Evolutionary conservation across 768 basidiomycete species (phyloP), one percentile per base, ranked within the genome.

Genomic region (Lentinula sp.): DNA sequence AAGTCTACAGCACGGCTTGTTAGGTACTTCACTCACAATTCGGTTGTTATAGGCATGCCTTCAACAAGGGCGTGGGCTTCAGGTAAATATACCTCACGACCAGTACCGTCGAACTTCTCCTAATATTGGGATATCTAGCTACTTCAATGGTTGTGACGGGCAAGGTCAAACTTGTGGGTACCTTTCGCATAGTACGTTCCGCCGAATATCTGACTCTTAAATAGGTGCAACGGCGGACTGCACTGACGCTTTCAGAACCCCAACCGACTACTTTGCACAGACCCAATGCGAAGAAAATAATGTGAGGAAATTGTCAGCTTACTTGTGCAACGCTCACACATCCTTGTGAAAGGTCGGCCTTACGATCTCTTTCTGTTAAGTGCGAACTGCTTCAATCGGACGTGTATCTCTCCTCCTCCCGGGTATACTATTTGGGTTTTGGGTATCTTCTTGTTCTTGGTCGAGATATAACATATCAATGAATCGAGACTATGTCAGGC

Each of bases 131-230:
- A 54, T 13, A 16, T 16, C n/a, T 48, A 77, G 79, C 15, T 81
- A 77, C 67, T 78, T 66, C 67, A 68, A 75, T 59, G 79, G 79
- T 8, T 81, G 79, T 55, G 70, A 79, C 52, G 76, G 76, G 46
- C 63, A 68, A 16, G 80, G 80, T 1, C 71, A 75, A n/a, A 69
- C 74, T 63, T 82, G 80, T 79, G 63, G 68, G 76, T 64, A 3
- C 35, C 48, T 18, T 13, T 2, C 7, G 18, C 35, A 13, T 28
- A n/a, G n/a, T n/a, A 1, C 20, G 18, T n/a, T 42, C 41, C 35
- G 8, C 18, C 28, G 1, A n/a, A 6, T 48, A 12, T 52, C n/a
- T 6, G 9, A 16, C 8, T 50, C 42, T 33, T 54, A 23, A 15
- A 4, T 53, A 81, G 79, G 79, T 65, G 71, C 63, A 33, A 64